phyloP scores from a whole-genome alignment of 805 yeast species.

The Priceomyces carsonii region DNA sequence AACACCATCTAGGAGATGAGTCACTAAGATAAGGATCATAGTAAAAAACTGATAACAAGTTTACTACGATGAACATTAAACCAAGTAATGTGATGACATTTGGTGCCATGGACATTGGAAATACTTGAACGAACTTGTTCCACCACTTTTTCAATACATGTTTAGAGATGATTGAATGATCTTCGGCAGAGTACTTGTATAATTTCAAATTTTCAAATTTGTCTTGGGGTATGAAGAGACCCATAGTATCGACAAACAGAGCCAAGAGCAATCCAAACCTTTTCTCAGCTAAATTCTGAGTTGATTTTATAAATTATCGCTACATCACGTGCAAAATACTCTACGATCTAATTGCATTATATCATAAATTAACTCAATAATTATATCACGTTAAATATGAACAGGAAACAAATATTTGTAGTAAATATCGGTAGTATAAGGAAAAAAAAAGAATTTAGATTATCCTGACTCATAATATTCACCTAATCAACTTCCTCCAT shows the following conservation, averaged over 20 bases:
- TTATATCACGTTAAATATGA: too few relatives aligned
- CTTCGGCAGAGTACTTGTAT: conserved; percentile 74
- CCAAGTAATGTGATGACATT: conserved; percentile 86
- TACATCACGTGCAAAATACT: too few relatives aligned
- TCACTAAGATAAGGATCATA: conserved; percentile 67
- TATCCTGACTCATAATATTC: conserved; percentile 3
- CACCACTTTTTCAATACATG: conserved; percentile 82
- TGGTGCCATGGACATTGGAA: conserved; percentile 91
- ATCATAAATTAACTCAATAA: too few relatives aligned
- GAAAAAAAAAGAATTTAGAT: too few relatives aligned
- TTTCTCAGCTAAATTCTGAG: too few relatives aligned
- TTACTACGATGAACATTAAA: conserved; percentile 64
- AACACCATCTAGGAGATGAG: conserved; percentile 75
- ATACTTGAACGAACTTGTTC: conserved; percentile 65
- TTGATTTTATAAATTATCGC: too few relatives aligned
- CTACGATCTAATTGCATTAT: too few relatives aligned
- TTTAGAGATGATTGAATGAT: conserved; percentile 75
- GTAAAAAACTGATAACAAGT: conserved; percentile 64
- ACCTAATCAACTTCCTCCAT: conserved; percentile 98
- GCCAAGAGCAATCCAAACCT: too few relatives aligned
- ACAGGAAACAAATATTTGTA: too few relatives aligned
- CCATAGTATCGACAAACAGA: too few relatives aligned
- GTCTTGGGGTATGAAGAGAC: conserved; percentile 58
- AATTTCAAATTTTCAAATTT: conserved; percentile 54
- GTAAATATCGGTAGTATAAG: too few relatives aligned